Conservation (phyloP, 305 asterid genomes). For the Fraxinus floribunda region DNA sequence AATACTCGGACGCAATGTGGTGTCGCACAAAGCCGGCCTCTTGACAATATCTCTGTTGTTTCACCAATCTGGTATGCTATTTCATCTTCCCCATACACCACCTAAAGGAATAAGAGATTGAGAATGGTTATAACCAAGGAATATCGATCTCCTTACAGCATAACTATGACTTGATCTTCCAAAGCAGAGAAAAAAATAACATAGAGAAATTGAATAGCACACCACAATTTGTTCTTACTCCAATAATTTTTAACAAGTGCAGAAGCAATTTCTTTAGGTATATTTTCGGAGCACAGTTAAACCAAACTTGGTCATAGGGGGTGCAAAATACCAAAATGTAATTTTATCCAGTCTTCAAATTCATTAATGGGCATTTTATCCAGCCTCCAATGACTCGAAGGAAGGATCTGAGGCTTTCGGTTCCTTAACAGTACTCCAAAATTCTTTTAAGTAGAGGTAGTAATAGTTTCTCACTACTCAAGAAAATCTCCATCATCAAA, state of each 20-base stretch:
- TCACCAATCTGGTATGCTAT: slow-evolving; percentile 94
- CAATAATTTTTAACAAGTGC: background rate
- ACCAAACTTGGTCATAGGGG: background rate
- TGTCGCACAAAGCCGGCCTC: slow-evolving; percentile 87
- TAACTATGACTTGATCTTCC: background rate
- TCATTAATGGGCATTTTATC: background rate
- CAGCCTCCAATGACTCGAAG: background rate
- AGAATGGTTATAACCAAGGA: slow-evolving; percentile 7
- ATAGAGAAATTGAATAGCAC: slow-evolving; percentile 12
- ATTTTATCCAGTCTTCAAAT: background rate
- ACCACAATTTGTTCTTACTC: background rate
- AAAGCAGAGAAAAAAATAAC: background rate
- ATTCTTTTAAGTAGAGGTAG: background rate
- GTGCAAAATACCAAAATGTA: background rate
- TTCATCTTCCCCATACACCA: slow-evolving; percentile 80
- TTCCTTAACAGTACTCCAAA: background rate
- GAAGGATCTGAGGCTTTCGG: background rate
- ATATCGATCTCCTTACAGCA: background rate
- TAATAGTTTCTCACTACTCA: background rate
- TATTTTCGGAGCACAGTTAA: background rate
- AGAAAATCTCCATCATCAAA: background rate
- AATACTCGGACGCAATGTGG: slow-evolving; percentile 91
- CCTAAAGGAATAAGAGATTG: slow-evolving; percentile 43
- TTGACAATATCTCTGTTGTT: slow-evolving; percentile 80
- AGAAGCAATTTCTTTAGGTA: background rate